Evolutionary conservation across 441 rosid species (phyloP), one percentile per base, ranked within the genome.

Genomic region (Adansonia gregorii): DNA sequence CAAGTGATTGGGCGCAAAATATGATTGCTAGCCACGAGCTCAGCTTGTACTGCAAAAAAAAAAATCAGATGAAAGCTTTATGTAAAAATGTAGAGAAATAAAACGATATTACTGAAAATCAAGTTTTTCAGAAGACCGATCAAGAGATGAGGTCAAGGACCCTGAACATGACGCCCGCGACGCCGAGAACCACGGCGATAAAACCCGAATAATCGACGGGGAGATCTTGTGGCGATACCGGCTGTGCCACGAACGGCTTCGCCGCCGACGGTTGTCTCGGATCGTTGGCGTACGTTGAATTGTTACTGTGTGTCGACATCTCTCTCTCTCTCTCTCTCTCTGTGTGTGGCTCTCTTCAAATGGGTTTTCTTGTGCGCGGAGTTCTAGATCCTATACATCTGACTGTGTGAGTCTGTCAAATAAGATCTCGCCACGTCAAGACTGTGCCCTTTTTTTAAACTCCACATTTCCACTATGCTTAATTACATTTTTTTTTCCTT

Each of bases 191-290:
- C 31, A 95, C 96, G 61, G 98, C 99, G 75, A 95, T 87, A 87
- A 95, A 93, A 77, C 97, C 99, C 4, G 98, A 89, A 87, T 95
- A 93, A 80, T 95, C 99, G 55, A 95, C 86, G 49, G 99, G 99
- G 14, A 93, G 88, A 81, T 93, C 99, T 78, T 95, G 92, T 59
- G 94, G 86, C 14, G 89, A 75, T 46, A 89, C 89, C 66, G 82
- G 71, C 41, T 82, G 81, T 0, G 90, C 73, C 56, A 80, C 85
- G 82, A 83, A 95, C 6, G 93, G 94, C 77, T 86, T 93, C 69
- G 90, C 99, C 78, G 97, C 83, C 59, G 82, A 87, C n/a, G 97
- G 98, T 84, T 87, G 94, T 51, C 99, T 91, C 48, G 99, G 99
- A 87, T 93, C 99, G 82, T 88, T 94, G 61, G 78, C 85, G 83